Percentiles rank a stretch among this genome's conserved stretches.
Conservation (phyloP, 2,329 filamentous ascomycete genomes). For the Cordyceps farinosa region DNA sequence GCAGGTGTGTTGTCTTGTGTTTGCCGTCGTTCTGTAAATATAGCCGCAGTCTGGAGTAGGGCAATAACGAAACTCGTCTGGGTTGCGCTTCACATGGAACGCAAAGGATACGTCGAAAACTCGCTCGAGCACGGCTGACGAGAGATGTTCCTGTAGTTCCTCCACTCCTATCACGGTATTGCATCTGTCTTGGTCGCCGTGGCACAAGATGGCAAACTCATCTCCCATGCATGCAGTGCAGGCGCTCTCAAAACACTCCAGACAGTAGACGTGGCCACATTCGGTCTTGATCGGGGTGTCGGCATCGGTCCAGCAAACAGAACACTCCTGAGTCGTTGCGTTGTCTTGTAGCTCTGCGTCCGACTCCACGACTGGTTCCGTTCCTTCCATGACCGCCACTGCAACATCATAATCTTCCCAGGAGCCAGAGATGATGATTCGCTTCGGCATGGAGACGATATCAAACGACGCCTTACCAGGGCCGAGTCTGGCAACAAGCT, state of each 20-base stretch:
- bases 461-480: conserved; percentile 30
- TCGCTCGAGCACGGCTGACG: conserved; percentile 32
- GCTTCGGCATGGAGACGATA: conserved; percentile 26
- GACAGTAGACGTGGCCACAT: conserved; percentile 42
- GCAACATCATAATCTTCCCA: conserved; percentile 1
- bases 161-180: conserved; percentile 20
- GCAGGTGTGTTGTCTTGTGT: too few species aligned
- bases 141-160: conserved; percentile 30
- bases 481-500: conserved; percentile 27
- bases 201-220: conserved; percentile 24
- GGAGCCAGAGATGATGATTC: conserved; percentile 31
- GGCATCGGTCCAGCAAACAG: conserved; percentile 36
- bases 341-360: neutral
- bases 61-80: neutral
- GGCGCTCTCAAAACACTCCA: conserved; percentile 37
- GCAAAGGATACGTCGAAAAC: conserved; percentile 37
- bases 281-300: conserved; percentile 33
- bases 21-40: too few species aligned
- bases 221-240: conserved; percentile 21
- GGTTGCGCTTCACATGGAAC: conserved; percentile 31
- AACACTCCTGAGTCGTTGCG: conserved; percentile 24
- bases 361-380: neutral
- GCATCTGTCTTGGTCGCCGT: conserved; percentile 27
- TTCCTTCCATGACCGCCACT: neutral
- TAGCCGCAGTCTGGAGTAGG: too few species aligned